phyloP scores from a whole-genome alignment of 2,329 filamentous ascomycete species.

The Didymella exigua region DNA sequence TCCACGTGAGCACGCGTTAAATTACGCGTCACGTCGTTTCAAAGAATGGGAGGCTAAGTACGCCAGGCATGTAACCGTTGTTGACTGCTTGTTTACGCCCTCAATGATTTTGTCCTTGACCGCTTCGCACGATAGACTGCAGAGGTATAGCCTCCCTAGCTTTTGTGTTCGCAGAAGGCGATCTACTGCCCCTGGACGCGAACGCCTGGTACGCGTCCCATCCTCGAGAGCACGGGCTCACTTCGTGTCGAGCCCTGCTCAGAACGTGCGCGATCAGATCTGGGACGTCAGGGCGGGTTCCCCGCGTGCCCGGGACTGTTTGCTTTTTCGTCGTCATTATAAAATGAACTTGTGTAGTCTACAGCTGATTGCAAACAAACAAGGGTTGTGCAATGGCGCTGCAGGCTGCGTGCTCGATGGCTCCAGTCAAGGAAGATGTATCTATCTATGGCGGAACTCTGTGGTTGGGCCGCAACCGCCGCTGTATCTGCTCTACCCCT shows the following conservation, averaged over 20 bases:
- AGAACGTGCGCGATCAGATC: neutral
- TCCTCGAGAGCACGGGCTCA: conserved; percentile 8
- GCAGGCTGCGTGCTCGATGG: neutral
- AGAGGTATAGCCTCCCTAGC: neutral
- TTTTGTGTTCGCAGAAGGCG: neutral
- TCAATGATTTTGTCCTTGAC: neutral
- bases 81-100: neutral
- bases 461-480: conserved; percentile 9
- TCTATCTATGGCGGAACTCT: neutral
- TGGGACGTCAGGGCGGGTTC: conserved; percentile 1
- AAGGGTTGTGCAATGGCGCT: neutral
- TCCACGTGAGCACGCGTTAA: conserved; percentile 13
- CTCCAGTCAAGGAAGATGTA: neutral
- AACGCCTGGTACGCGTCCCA: conserved; percentile 1
- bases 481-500: conserved; percentile 1
- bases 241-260: neutral
- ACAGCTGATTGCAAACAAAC: neutral
- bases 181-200: neutral
- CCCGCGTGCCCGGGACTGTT: neutral
- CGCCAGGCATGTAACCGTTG: conserved; percentile 8
- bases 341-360: neutral
- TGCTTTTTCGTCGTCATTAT: neutral
- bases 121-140: neutral
- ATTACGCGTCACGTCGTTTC: conserved; percentile 9
- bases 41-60: conserved; percentile 10